Evolutionary conservation across 2,329 filamentous ascomycete species (phyloP).

Genomic region (Paracorniculantispora psalliotae): DNA sequence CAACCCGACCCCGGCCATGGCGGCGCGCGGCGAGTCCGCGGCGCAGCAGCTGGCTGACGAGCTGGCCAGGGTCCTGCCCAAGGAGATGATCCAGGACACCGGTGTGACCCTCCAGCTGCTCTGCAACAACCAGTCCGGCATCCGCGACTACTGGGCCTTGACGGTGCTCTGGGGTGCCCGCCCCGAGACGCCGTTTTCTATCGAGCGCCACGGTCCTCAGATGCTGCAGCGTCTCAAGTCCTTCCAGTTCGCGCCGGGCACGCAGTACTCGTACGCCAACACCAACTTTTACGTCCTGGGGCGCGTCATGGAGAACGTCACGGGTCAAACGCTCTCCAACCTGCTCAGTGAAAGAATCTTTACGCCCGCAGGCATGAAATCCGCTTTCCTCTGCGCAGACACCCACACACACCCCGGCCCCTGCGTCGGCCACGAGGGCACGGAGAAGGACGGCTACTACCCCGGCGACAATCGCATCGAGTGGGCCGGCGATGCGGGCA

Average conservation of each 20-base stretch:
- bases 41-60: slow-evolving; percentile 25
- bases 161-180: slow-evolving; percentile 37
- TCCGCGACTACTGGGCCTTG: slow-evolving; percentile 42
- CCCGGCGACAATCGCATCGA: slow-evolving; percentile 36
- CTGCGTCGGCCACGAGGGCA: slow-evolving; percentile 39
- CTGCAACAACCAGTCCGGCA: slow-evolving; percentile 37
- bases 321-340: slow-evolving; percentile 28
- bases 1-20: slow-evolving; percentile 26
- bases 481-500: slow-evolving; percentile 41
- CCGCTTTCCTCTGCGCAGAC: slow-evolving; percentile 33
- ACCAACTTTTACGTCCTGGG: slow-evolving; percentile 37
- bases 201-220: slow-evolving; percentile 25
- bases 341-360: slow-evolving; percentile 35
- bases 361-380: slow-evolving; percentile 36
- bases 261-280: slow-evolving; percentile 39
- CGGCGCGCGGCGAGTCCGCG: slow-evolving; percentile 20
- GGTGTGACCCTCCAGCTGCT: slow-evolving; percentile 33
- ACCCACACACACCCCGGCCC: slow-evolving; percentile 35
- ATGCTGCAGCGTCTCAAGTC: slow-evolving; percentile 28
- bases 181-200: slow-evolving; percentile 35
- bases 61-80: slow-evolving; percentile 22
- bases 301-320: slow-evolving; percentile 33
- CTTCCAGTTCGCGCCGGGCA: slow-evolving; percentile 38
- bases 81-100: slow-evolving; percentile 18
- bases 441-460: slow-evolving; percentile 31